phyloP scores from a whole-genome alignment of 2,329 filamentous ascomycete genomes.

The Arthrinium puccinioides region DNA sequence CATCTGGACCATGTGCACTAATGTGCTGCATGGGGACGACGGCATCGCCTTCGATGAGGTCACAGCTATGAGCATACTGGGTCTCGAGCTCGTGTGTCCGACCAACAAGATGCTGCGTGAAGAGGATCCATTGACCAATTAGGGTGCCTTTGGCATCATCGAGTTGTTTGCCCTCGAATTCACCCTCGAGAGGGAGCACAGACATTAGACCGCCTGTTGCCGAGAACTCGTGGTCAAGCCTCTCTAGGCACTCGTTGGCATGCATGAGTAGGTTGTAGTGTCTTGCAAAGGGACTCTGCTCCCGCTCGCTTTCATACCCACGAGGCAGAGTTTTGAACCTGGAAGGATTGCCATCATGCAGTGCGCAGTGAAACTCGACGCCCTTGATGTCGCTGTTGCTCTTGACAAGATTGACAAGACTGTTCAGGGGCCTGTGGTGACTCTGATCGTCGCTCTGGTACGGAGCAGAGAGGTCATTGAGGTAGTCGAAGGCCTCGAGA shows the following conservation, averaged over 20 bases:
- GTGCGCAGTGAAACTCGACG: conserved; percentile 38
- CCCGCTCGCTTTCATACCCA: conserved; percentile 11
- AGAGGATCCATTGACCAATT: conserved; percentile 50
- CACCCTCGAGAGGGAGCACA: conserved; percentile 38
- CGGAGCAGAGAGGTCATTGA: conserved; percentile 39
- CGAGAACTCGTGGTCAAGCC: conserved; percentile 51
- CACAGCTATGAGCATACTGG: conserved; percentile 40
- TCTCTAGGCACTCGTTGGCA: conserved; percentile 52
- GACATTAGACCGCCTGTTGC: conserved; percentile 48
- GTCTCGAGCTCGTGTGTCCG: conserved; percentile 53
- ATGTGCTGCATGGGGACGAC: conserved; percentile 44
- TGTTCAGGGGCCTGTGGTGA: conserved; percentile 39
- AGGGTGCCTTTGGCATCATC: conserved; percentile 38
- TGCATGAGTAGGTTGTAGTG: conserved; percentile 46
- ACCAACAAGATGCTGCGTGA: conserved; percentile 43
- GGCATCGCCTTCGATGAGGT: conserved; percentile 42
- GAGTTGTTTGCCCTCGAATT: conserved; percentile 28
- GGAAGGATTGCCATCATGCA: conserved; percentile 18
- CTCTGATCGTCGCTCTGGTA: conserved; percentile 41
- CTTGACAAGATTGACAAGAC: conserved; percentile 37
- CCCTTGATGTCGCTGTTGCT: conserved; percentile 32
- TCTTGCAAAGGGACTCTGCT: conserved; percentile 31
- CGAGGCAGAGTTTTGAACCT: conserved; percentile 1
- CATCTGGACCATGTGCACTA: conserved; percentile 43
- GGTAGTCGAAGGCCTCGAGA: conserved; percentile 49